Evolutionary conservation across 208 protist genomes (phyloP), one percentile per base, ranked within the genome.

Genomic region (Plasmodiophora brassicae): DNA sequence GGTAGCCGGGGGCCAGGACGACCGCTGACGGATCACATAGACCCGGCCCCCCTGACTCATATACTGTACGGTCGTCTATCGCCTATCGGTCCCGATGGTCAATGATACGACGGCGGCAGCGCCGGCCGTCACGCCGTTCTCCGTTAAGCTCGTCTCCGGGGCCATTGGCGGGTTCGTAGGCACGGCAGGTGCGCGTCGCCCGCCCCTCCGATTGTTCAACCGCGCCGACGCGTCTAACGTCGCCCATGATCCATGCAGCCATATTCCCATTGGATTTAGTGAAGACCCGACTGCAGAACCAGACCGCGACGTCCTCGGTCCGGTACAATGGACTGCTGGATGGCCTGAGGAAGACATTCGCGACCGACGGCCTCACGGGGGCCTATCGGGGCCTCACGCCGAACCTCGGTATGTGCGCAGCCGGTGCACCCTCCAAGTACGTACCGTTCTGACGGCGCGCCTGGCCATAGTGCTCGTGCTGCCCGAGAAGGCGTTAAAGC

Each of bases 161-260:
- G 65, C 65, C n/a, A 78, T 78, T 78, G 65, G 65, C 20, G 65
- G 65, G n/a, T 78, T 78, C n/a, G n/a, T 78, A 36, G 65, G 65
- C 20, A 78, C 65, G 20, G 65, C 65, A 78, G 65, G 65, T 78
- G n/a, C 20, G 20, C 65, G n/a, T 44, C 41, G n/a, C 20, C n/a
- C n/a, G n/a, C n/a, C 32, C 5, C 41, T 57, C 50, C 25, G 25
- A 57, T 57, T 25, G 20, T 57, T 14, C 25, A 57, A 57, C 25
- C 14, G 14, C 25, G 14, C 50, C 25, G 14, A 57, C 25, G 14
- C 50, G 14, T 25, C 14, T 57, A 28, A 14, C 50, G 25, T 57
- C 50, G 50, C 25, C 25, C 25, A 57, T n/a, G n/a, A 14, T 32
- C 10, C n/a, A 44, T 5, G 20, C 41, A 78, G 65, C 41, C 32